Conservation (phyloP, 2,329 filamentous ascomycete species). For the Seiridium unicorne region DNA sequence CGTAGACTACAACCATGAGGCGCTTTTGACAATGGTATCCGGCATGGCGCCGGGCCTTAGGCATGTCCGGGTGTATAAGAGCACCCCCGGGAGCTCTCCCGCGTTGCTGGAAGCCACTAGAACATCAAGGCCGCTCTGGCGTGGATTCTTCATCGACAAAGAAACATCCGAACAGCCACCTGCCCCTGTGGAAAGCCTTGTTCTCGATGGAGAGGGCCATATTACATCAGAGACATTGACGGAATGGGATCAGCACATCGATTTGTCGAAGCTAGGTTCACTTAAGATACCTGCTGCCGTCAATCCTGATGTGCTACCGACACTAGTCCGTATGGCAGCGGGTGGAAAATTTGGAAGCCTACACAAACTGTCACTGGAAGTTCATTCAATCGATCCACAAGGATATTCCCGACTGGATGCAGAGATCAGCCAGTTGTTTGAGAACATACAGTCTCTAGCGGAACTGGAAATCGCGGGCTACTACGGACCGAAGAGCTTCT, state of each 20-base stretch:
- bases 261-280: not conserved
- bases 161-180: not conserved
- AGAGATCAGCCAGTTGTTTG: not conserved
- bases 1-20: not conserved
- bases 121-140: not conserved
- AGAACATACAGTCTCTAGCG: not conserved
- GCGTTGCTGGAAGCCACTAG: not conserved
- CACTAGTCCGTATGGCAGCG: not conserved
- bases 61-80: not conserved
- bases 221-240: not conserved
- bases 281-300: not conserved
- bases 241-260: not conserved
- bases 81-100: not conserved
- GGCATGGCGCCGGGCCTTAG: not conserved
- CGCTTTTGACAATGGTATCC: not conserved
- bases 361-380: not conserved
- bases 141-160: not conserved
- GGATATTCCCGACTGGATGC: not conserved
- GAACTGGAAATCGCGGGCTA: not conserved
- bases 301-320: not conserved
- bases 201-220: not conserved
- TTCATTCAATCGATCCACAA: not conserved
- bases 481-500: not conserved
- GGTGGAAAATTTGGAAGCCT: not conserved
- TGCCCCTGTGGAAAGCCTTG: not conserved